Conservation (phyloP, 495 filamentous ascomycete species). For the Aspergillus nidulans region DNA sequence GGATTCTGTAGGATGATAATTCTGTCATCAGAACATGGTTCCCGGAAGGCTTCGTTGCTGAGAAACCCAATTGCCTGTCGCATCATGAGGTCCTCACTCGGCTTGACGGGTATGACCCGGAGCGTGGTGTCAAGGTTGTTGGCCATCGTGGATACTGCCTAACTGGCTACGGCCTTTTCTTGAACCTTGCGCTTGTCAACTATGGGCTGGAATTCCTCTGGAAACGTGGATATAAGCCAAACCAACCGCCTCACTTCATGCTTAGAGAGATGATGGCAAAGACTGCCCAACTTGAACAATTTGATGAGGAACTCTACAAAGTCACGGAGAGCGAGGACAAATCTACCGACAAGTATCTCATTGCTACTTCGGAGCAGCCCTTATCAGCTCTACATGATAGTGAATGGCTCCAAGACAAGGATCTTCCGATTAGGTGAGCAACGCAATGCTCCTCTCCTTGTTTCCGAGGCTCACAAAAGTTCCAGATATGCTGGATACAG, state of each 20-base stretch:
- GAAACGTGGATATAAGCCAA: conserved; percentile 72
- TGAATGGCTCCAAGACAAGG: conserved; percentile 83
- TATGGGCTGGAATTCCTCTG: conserved; percentile 88
- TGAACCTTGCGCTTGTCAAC: conserved; percentile 87
- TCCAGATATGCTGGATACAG: conserved; percentile 80
- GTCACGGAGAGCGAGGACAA: conserved; percentile 75
- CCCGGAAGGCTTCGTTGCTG: conserved; percentile 63
- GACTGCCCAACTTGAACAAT: conserved; percentile 94
- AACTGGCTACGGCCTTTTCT: conserved; percentile 84
- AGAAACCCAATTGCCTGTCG: conserved; percentile 70
- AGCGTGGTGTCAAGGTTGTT: conserved; percentile 89
- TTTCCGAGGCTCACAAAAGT: conserved; percentile 8
- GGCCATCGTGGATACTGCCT: conserved; percentile 95
- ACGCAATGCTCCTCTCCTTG: not conserved
- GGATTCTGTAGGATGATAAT: conserved; percentile 66
- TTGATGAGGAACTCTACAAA: conserved; percentile 97
- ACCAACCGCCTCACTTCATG: conserved; percentile 96
- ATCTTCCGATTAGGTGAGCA: conserved; percentile 74
- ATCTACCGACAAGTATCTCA: conserved; percentile 90
- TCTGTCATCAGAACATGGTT: conserved; percentile 69
- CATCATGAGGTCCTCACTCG: conserved; percentile 92
- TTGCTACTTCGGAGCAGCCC: conserved; percentile 95
- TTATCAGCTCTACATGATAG: conserved; percentile 87
- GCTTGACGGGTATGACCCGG: conserved; percentile 88
- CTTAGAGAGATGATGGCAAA: conserved; percentile 96